Conservation (phyloP, 129 eudicot species). For the Cynara cardunculus region DNA sequence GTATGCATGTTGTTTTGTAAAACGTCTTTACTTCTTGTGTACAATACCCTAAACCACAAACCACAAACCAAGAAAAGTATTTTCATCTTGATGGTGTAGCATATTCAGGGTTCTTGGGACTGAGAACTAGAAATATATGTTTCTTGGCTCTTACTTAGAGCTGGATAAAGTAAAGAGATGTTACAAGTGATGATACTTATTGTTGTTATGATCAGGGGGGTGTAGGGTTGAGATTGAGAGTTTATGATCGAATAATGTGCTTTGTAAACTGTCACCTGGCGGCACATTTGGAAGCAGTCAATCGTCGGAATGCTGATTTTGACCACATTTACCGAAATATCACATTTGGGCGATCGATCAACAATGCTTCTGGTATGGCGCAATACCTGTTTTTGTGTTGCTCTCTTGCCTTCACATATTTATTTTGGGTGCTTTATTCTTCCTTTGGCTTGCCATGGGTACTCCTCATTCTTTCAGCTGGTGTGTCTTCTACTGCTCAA, state of each 20-base stretch:
- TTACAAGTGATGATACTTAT: neutral
- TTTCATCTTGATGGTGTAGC: neutral
- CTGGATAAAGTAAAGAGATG: neutral
- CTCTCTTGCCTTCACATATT: conserved; percentile 77
- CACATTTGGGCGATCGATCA: conserved; percentile 60
- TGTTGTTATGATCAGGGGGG: conserved; percentile 70
- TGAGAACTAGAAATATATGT: neutral
- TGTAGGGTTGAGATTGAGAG: conserved; percentile 93
- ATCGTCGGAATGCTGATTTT: conserved; percentile 85
- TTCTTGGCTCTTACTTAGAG: neutral
- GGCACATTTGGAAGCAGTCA: conserved; percentile 97
- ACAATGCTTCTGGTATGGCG: conserved; percentile 87
- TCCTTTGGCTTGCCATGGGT: conserved; percentile 62
- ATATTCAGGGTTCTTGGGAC: neutral
- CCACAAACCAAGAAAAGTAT: neutral
- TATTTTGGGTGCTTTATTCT: conserved; percentile 77
- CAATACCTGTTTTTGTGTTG: conserved; percentile 63
- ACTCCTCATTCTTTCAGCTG: conserved; percentile 80
- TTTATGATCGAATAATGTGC: conserved; percentile 83
- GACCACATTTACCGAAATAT: conserved; percentile 77
- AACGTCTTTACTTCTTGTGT: neutral
- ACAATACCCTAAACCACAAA: neutral
- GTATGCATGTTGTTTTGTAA: conserved; percentile 30
- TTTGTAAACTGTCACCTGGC: conserved; percentile 95
- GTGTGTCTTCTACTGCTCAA: conserved; percentile 72